These are phyloP conservation scores for Pythium myriotylum DNA, from an alignment of 352 stramenopile species.

Conservation along the genomic window DNA sequence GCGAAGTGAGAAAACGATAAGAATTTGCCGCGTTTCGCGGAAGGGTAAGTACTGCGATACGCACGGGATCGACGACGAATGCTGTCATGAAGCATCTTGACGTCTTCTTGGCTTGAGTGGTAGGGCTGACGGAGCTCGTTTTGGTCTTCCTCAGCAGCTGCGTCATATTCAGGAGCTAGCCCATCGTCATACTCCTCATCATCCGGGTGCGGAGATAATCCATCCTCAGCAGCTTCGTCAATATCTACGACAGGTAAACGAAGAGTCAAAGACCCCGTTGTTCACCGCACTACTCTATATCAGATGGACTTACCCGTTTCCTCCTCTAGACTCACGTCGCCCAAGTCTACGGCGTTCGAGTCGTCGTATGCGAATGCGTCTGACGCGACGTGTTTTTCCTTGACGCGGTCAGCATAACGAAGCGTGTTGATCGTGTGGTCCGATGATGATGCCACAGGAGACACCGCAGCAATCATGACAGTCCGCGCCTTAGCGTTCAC, in stretches of 20 bases:
- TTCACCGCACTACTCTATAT: no score
- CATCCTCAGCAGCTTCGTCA: conserved; percentile 31
- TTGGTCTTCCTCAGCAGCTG: conserved; percentile 22
- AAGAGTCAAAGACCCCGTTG: conserved; percentile 1
- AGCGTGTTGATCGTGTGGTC: conserved; percentile 98
- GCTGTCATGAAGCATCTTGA: conserved; percentile 58
- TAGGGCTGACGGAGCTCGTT: conserved; percentile 24
- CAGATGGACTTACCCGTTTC: conserved; percentile 55
- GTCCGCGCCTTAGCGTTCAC: conserved; percentile 94
- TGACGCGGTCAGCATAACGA: conserved; percentile 96
- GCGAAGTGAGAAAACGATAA: conserved; percentile 10
- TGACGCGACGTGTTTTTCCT: conserved; percentile 91
- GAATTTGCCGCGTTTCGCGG: conserved; percentile 11
- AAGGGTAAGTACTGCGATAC: conserved; percentile 10
- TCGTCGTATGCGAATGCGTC: conserved; percentile 62
- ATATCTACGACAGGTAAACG: conserved; percentile 29
- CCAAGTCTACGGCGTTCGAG: conserved; percentile 43
- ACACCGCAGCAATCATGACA: conserved; percentile 97
- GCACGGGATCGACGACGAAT: conserved; percentile 55
- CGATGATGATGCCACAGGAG: conserved; percentile 90
- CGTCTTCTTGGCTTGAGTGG: conserved; percentile 55
- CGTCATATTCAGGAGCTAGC: conserved; percentile 10
- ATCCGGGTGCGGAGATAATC: conserved; percentile 28
- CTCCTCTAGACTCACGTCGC: conserved; percentile 54
- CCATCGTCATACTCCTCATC: conserved; percentile 31